Conservation (phyloP, 352 stramenopile species). For the Globisporangium nagaii region DNA sequence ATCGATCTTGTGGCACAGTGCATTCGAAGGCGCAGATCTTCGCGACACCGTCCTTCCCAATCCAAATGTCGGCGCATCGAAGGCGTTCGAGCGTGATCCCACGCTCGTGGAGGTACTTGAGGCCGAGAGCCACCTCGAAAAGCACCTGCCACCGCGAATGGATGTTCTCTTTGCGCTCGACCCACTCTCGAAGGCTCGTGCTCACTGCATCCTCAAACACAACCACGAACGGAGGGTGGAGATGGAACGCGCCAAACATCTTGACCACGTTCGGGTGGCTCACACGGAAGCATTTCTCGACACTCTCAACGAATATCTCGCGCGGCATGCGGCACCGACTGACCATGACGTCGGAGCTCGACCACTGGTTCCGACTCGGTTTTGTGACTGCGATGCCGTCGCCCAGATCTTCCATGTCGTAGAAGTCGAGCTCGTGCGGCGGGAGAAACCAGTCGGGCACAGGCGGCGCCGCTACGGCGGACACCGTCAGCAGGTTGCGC, state of each 20-base stretch:
- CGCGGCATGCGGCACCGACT: background rate
- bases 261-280: conserved; percentile 2
- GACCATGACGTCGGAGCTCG: background rate
- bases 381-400: background rate
- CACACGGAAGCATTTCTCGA: background rate
- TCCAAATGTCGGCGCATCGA: background rate
- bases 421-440: background rate
- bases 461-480: background rate
- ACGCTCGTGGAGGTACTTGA: conserved; percentile 1
- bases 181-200: background rate
- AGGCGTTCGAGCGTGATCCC: background rate
- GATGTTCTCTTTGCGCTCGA: background rate
- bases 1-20: background rate
- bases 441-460: background rate
- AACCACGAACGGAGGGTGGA: background rate
- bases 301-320: background rate
- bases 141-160: background rate
- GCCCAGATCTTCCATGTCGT: background rate
- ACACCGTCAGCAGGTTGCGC: background rate
- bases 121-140: background rate
- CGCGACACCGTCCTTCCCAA: background rate
- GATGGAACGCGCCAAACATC: background rate
- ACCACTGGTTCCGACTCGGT: background rate
- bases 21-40: background rate
- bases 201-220: background rate